Evolutionary conservation across 2,329 filamentous ascomycete genomes (phyloP), one percentile per base, ranked within the genome.

Genomic region (Pestalotiopsis sp.): DNA sequence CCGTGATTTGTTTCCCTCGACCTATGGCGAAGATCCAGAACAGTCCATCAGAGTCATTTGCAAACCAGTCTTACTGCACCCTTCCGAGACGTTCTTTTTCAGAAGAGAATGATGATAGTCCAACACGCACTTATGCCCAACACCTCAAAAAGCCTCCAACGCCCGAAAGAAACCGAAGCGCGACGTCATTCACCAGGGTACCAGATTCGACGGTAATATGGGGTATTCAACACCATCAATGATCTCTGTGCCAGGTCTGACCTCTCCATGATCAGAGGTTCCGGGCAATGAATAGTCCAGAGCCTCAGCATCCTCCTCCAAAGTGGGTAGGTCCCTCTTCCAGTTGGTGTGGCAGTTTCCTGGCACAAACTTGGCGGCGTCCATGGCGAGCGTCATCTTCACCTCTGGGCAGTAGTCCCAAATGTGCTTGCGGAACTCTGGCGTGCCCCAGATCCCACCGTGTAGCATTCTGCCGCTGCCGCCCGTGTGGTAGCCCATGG

Each of bases 321-420:
- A 66, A 12, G 7, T 14, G 11, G 13, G 31, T 13, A 49, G 12
- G 65, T 78, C 75, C 59, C 83, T 76, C 79, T 86, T 86, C 85
- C 85, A 87, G 49, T 77, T 76, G 4, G 76, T 73, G 45, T 81
- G 76, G 70, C 85, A 87, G 7, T 80, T 72, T 6, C 85, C 85
- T 1, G 84, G 85, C 4, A 88, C 81, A 69, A 81, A 86, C 69
- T 82, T 79, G 58, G 83, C 85, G 6, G 82, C 83, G 70, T 88
- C 85, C 86, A 89, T 88, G 64, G 79, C 78, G 36, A 89, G 75
- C 60, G 83, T 87, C 81, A 88, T 86, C 79, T 88, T 88, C 38
- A 89, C 81, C 74, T 89, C 87, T 1, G 87, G 87, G 69, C 87
- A 88, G 75, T 88, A 88, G 36, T 83, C 79, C 83, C 84, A 88